Conservation (phyloP, 495 filamentous ascomycete genomes). For the Paragyromitra xinjiangensis region DNA sequence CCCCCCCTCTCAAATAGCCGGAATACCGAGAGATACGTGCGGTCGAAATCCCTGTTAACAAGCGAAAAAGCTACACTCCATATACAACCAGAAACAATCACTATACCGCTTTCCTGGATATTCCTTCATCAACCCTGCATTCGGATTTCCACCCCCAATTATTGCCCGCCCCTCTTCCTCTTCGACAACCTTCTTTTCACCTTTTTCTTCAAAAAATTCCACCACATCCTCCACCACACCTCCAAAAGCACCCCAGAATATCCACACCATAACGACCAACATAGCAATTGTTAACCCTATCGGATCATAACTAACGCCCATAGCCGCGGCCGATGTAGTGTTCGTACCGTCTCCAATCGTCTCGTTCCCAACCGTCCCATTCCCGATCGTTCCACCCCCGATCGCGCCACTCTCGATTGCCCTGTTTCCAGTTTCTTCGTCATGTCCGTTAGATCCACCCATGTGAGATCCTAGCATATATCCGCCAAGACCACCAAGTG, state of each 20-base stretch:
- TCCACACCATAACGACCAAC: conserved; percentile 10
- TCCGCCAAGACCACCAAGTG: conserved; percentile 30
- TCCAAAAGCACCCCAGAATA: conserved; percentile 15
- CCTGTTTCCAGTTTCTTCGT: neutral
- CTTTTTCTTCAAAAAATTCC: neutral
- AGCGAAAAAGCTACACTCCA: conserved; percentile 16
- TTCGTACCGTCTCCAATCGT: neutral
- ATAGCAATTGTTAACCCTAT: conserved; percentile 20
- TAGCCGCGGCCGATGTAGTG: neutral
- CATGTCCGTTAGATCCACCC: conserved; percentile 18
- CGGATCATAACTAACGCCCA: neutral
- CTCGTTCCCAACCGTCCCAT: neutral
- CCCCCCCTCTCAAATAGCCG: neutral
- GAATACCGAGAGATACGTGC: conserved; percentile 6
- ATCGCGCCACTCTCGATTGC: neutral
- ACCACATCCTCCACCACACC: neutral
- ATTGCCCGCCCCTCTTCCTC: neutral
- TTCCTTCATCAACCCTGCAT: neutral
- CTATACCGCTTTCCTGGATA: neutral
- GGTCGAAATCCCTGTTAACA: neutral
- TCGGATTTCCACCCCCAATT: neutral
- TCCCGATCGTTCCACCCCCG: neutral
- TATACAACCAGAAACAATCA: conserved; percentile 24
- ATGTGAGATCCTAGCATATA: conserved; percentile 40
- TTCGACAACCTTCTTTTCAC: neutral